Conservation (phyloP, 495 filamentous ascomycete species). For the Cercophora newfieldiana region DNA sequence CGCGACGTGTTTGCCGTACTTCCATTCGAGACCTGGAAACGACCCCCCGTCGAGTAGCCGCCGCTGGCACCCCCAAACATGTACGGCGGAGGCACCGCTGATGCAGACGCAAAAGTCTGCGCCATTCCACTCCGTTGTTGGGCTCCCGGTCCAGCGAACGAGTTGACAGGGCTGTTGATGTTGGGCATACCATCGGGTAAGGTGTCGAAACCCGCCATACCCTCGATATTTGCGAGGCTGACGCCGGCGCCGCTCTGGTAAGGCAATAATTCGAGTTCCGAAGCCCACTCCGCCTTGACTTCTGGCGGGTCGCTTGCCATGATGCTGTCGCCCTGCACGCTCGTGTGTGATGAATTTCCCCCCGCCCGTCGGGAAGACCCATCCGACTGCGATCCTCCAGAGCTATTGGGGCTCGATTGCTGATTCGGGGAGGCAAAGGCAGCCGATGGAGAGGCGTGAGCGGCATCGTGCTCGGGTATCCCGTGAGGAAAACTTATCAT, state of each 20-base stretch:
- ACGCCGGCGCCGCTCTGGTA: neutral
- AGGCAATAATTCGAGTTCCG: neutral
- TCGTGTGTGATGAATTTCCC: neutral
- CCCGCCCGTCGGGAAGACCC: neutral
- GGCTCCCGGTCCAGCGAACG: neutral
- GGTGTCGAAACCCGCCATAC: neutral
- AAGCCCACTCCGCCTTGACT: slow-evolving; percentile 1
- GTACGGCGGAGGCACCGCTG: neutral
- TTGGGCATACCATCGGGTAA: neutral
- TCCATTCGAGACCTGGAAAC: neutral
- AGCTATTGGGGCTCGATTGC: neutral
- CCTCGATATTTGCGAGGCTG: neutral
- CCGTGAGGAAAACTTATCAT: neutral
- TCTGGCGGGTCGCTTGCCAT: neutral
- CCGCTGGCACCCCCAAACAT: neutral
- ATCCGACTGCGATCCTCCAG: neutral
- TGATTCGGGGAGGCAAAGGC: neutral
- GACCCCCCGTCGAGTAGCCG: neutral
- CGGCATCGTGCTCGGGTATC: neutral
- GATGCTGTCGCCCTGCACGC: neutral
- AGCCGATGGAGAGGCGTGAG: neutral
- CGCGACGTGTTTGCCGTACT: neutral
- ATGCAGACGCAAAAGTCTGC: neutral
- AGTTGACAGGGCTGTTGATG: neutral
- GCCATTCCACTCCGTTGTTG: neutral